Conservation (phyloP, 768 basidiomycete species). For the Cystofilobasidium bisporidii region DNA sequence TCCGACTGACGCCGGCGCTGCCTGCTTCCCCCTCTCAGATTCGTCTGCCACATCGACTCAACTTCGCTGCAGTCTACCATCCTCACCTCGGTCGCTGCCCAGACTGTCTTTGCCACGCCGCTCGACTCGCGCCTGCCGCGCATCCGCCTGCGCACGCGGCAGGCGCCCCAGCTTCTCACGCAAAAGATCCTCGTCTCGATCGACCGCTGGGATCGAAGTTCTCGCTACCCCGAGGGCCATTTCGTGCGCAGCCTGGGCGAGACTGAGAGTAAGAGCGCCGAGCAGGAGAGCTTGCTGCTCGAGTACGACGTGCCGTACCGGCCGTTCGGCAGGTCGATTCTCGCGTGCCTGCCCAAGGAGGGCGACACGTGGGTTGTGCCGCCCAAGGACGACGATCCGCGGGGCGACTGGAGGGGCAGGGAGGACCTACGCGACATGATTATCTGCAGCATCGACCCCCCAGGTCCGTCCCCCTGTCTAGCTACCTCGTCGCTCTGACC, state of each 20-base stretch:
- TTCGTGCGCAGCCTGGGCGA: conserved; percentile 85
- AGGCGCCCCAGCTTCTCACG: conserved; percentile 73
- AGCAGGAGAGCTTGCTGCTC: conserved; percentile 81
- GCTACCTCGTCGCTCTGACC: no score
- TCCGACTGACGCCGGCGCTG: conserved; percentile 12
- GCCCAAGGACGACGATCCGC: conserved; percentile 49
- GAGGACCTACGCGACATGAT: conserved; percentile 76
- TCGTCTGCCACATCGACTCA: conserved; percentile 90
- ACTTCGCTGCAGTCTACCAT: conserved; percentile 72
- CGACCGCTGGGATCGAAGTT: conserved; percentile 78
- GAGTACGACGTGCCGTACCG: conserved; percentile 95
- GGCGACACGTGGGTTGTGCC: conserved; percentile 92
- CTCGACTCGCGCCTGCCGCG: conserved; percentile 84
- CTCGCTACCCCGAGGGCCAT: conserved; percentile 91
- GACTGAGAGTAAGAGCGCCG: conserved; percentile 89
- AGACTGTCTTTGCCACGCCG: conserved; percentile 89
- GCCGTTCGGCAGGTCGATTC: conserved; percentile 89
- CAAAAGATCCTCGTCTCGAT: conserved; percentile 96
- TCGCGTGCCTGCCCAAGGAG: conserved; percentile 78
- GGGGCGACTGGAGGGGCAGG: conserved; percentile 63
- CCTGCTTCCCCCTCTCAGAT: conserved; percentile 44
- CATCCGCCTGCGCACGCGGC: conserved; percentile 86
- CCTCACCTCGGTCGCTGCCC: conserved; percentile 58
- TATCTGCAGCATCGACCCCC: conserved; percentile 96
- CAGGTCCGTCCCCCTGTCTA: conserved; percentile 47